phyloP scores from a whole-genome alignment of 2,329 filamentous ascomycete species.

The Cryphonectria parasitica region DNA sequence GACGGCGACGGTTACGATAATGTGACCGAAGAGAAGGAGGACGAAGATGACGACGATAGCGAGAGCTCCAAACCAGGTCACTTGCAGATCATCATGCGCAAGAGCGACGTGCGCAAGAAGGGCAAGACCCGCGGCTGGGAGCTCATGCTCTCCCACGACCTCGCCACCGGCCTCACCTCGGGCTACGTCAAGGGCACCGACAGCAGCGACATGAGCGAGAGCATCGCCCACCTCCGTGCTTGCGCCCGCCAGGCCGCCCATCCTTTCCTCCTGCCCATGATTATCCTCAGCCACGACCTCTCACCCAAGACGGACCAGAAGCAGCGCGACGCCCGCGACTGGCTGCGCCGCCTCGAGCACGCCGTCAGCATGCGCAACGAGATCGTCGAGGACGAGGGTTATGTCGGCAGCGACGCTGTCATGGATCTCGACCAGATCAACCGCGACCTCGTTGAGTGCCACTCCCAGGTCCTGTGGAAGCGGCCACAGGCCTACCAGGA shows the following conservation, averaged over 20 bases:
- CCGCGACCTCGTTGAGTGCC: slow-evolving; percentile 65
- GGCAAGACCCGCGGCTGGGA: slow-evolving; percentile 67
- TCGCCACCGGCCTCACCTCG: slow-evolving; percentile 58
- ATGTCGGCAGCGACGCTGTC: slow-evolving; percentile 52
- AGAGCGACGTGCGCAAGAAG: slow-evolving; percentile 69
- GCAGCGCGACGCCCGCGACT: slow-evolving; percentile 65
- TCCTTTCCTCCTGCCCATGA: slow-evolving; percentile 61
- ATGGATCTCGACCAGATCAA: slow-evolving; percentile 65
- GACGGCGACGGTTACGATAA: slow-evolving; percentile 47
- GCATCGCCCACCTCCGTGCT: slow-evolving; percentile 54
- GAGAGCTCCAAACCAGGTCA: slow-evolving; percentile 48
- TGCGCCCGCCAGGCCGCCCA: slow-evolving; percentile 57
- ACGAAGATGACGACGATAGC: slow-evolving; percentile 40
- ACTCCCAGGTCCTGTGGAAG: slow-evolving; percentile 66
- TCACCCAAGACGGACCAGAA: slow-evolving; percentile 60
- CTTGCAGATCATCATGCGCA: slow-evolving; percentile 66
- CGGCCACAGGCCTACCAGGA: slow-evolving; percentile 63
- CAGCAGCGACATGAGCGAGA: slow-evolving; percentile 56
- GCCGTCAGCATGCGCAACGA: slow-evolving; percentile 64
- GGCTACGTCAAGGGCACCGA: slow-evolving; percentile 66
- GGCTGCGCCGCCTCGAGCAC: slow-evolving; percentile 64
- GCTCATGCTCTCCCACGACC: slow-evolving; percentile 63
- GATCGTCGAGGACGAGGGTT: slow-evolving; percentile 59
- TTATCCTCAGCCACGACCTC: slow-evolving; percentile 63
- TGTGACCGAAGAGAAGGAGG: slow-evolving; percentile 45